phyloP scores from a whole-genome alignment of 2,329 filamentous ascomycete species.

The Atkinsonella hypoxylon region DNA sequence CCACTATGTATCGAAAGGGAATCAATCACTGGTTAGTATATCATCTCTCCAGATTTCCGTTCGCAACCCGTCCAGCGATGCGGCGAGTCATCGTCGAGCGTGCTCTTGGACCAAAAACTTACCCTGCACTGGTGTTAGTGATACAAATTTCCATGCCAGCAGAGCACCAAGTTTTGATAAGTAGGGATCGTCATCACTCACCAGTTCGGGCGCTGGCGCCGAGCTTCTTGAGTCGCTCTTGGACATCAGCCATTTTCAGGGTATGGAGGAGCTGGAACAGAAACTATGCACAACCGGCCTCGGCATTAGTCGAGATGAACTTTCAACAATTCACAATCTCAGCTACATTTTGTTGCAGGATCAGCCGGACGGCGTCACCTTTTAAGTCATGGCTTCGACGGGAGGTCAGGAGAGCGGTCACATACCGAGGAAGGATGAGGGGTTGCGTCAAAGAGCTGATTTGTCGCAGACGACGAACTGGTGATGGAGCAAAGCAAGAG shows the following conservation, averaged over 20 bases:
- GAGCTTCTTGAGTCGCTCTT: constrained; percentile 50
- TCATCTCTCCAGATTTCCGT: not conserved
- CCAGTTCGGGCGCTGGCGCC: constrained; percentile 48
- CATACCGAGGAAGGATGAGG: constrained; percentile 22
- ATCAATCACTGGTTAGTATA: constrained; percentile 15
- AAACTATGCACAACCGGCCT: constrained; percentile 1
- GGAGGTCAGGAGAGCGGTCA: constrained; percentile 8
- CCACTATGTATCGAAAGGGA: constrained; percentile 41
- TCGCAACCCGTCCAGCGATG: not conserved
- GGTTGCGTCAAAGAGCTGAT: constrained; percentile 21
- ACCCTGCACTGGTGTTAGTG: constrained; percentile 19
- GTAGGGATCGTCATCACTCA: constrained; percentile 33
- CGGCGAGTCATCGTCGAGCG: not conserved
- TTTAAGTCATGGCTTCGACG: not conserved
- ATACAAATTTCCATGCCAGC: not conserved
- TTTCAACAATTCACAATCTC: not conserved
- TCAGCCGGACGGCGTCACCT: not conserved
- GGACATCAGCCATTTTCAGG: constrained; percentile 40
- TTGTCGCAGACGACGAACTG: constrained; percentile 24
- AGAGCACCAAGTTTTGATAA: not conserved
- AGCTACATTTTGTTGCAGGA: not conserved
- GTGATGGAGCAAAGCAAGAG: constrained; percentile 24
- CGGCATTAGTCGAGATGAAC: constrained; percentile 8
- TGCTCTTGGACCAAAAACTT: constrained; percentile 13
- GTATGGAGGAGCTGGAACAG: constrained; percentile 16